Evolutionary conservation across 2,329 filamentous ascomycete genomes (phyloP).

Genomic region (Monascus ruber): DNA sequence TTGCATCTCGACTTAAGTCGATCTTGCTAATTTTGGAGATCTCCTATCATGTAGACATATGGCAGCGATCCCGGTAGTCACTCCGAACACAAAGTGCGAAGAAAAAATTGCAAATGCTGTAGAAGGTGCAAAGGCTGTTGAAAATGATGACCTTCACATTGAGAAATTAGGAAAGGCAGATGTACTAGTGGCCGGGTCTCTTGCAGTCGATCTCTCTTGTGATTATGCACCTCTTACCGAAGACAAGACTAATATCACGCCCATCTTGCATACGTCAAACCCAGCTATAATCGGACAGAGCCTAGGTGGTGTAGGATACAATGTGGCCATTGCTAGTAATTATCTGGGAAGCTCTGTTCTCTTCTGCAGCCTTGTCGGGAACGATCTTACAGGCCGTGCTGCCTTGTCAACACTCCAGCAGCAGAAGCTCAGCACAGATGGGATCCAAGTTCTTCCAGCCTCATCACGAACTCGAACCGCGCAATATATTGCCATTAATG

Average conservation of each 20-base stretch:
- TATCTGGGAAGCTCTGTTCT: conserved; percentile 54
- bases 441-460: conserved; percentile 48
- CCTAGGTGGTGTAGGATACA: conserved; percentile 83
- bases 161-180: conserved; percentile 37
- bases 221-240: conserved; percentile 50
- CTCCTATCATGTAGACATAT: conserved; percentile 23
- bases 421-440: conserved; percentile 50
- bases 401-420: conserved; percentile 55
- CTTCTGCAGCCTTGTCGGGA: conserved; percentile 69
- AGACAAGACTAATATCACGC: conserved; percentile 21
- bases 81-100: conserved; percentile 10
- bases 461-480: conserved; percentile 57
- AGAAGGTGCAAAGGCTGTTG: conserved; percentile 3
- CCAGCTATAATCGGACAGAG: conserved; percentile 69
- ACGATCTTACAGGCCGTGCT: conserved; percentile 66
- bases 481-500: conserved; percentile 86
- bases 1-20: conserved; percentile 10
- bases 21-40: conserved; percentile 25
- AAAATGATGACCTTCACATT: conserved; percentile 1
- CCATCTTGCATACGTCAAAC: conserved; percentile 65
- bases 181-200: conserved; percentile 79
- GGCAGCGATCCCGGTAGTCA: conserved; percentile 18
- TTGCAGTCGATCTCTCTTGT: conserved; percentile 80
- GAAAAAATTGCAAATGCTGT: conserved; percentile 11
- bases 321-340: conserved; percentile 76